Evolutionary conservation across 768 basidiomycete genomes (phyloP).

Genomic region (Mycena galopus): DNA sequence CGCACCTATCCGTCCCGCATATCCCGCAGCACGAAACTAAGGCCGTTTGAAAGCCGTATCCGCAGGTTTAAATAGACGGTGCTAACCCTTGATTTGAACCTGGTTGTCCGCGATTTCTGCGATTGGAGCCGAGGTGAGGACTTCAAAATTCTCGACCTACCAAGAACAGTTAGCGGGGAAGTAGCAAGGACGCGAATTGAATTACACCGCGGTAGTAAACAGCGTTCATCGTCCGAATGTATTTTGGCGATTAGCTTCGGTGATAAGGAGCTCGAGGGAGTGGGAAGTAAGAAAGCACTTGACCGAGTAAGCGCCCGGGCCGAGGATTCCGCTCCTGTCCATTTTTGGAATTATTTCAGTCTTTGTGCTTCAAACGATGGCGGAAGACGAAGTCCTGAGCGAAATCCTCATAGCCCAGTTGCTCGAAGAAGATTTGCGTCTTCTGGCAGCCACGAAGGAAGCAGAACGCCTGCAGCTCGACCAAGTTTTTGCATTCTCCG

Average conservation of each 20-base stretch:
- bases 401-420: constrained; percentile 51
- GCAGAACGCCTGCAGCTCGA: constrained; percentile 51
- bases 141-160: constrained; percentile 56
- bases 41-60: constrained; percentile 43
- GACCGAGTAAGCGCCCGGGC: neutral
- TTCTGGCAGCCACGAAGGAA: constrained; percentile 40
- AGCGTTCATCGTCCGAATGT: constrained; percentile 56
- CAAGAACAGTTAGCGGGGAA: constrained; percentile 39
- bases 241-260: neutral
- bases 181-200: neutral
- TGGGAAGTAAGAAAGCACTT: neutral
- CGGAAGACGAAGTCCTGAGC: constrained; percentile 42
- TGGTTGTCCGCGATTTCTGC: constrained; percentile 67
- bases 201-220: constrained; percentile 61
- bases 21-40: constrained; percentile 47
- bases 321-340: neutral
- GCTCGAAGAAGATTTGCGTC: constrained; percentile 47
- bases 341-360: neutral
- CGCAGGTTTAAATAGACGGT: neutral
- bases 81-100: constrained; percentile 69
- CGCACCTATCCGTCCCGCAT: constrained; percentile 78
- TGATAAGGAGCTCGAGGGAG: neutral
- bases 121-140: constrained; percentile 60
- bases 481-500: constrained; percentile 45
- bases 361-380: neutral